These are phyloP conservation scores for Kodamaea lidongshanica DNA, from an alignment of 805 yeast species.

Conservation along the genomic window DNA sequence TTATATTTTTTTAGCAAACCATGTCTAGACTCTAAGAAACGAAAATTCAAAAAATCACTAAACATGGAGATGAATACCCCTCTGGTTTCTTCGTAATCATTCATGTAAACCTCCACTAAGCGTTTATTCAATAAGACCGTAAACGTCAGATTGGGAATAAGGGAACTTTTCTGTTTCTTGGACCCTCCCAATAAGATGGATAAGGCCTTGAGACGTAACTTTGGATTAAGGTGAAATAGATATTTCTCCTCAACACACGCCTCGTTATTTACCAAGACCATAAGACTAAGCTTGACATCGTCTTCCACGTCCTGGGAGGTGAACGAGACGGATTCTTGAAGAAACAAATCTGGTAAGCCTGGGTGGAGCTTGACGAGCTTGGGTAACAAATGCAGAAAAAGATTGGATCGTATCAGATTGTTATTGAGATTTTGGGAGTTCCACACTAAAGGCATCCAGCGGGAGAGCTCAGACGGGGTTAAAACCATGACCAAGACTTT, in stretches of 20 bases:
- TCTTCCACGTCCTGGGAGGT: conserved; percentile 22
- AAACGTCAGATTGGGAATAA: conserved; percentile 44
- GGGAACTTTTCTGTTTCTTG: conserved; percentile 33
- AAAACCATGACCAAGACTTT: conserved; percentile 42
- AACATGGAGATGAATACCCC: conserved; percentile 58
- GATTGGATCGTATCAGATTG: conserved; percentile 34
- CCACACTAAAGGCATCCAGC: conserved; percentile 44
- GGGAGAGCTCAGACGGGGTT: conserved; percentile 10
- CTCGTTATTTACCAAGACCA: conserved; percentile 31
- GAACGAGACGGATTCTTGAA: conserved; percentile 22
- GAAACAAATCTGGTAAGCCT: conserved; percentile 34
- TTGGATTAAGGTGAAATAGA: conserved; percentile 41
- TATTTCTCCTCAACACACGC: conserved; percentile 5
- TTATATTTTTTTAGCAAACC: conserved; percentile 38
- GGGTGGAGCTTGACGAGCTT: conserved; percentile 51
- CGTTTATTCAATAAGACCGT: conserved; percentile 34
- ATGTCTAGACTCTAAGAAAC: conserved; percentile 67
- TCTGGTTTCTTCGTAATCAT: conserved; percentile 57
- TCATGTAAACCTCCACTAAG: conserved; percentile 44
- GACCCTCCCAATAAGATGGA: conserved; percentile 58
- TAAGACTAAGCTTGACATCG: conserved; percentile 42
- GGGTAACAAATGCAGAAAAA: conserved; percentile 59
- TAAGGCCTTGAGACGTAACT: conserved; percentile 48
- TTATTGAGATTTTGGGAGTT: conserved; percentile 25
- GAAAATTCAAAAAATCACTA: conserved; percentile 47